phyloP scores from a whole-genome alignment of 1,139 yeast species.

The Sugiyamaella sp. region DNA sequence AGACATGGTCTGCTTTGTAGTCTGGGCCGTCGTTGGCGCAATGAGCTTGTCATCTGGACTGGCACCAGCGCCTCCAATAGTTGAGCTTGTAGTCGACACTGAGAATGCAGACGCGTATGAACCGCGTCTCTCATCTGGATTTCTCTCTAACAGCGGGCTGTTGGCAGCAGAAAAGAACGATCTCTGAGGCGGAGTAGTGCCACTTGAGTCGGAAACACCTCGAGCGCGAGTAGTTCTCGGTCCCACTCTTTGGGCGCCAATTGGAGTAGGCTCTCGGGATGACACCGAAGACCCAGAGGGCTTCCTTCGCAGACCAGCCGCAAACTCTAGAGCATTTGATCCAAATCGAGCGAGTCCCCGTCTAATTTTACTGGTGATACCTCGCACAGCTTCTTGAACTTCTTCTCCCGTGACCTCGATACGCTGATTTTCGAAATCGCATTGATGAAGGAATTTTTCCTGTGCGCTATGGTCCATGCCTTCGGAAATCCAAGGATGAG shows the following conservation, averaged over 20 bases:
- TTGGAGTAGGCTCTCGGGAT: slow-evolving; percentile 28
- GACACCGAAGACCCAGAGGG: slow-evolving; percentile 28
- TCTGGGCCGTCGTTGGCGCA: not conserved
- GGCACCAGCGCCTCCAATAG: slow-evolving; percentile 8
- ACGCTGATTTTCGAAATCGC: slow-evolving; percentile 41
- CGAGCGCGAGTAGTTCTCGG: not conserved
- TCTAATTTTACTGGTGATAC: slow-evolving; percentile 69
- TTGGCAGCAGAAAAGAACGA: not conserved
- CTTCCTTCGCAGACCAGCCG: slow-evolving; percentile 42
- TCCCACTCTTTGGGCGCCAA: slow-evolving; percentile 9
- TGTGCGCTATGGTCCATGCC: slow-evolving; percentile 56
- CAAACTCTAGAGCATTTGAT: slow-evolving; percentile 49
- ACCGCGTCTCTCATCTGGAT: slow-evolving; percentile 12
- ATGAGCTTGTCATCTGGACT: slow-evolving; percentile 6
- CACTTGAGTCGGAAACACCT: slow-evolving; percentile 7
- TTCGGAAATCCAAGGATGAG: slow-evolving; percentile 74
- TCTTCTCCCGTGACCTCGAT: slow-evolving; percentile 71
- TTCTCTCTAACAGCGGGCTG: not conserved
- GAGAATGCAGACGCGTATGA: slow-evolving; percentile 16
- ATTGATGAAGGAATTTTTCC: slow-evolving; percentile 38
- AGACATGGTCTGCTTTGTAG: slow-evolving; percentile 18
- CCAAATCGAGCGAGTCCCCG: slow-evolving; percentile 56
- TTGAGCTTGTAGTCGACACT: slow-evolving; percentile 8
- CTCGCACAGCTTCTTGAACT: slow-evolving; percentile 74
- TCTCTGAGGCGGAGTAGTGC: slow-evolving; percentile 3